Conservation (phyloP, 108 stramenopile species). For the Tribonema minus region DNA sequence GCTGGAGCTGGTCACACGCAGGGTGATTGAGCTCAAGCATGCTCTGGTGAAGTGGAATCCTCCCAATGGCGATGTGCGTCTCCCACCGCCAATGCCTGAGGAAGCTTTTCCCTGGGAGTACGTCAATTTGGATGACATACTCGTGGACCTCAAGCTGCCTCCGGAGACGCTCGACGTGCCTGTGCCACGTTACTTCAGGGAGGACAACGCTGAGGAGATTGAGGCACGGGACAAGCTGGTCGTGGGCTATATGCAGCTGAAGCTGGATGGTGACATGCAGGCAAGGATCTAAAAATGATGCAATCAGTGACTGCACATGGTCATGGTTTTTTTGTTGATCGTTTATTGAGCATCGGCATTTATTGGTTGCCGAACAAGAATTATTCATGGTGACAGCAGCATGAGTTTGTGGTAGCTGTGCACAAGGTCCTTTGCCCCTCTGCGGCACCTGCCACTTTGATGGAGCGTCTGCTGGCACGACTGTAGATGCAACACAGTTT, state of each 20-base stretch:
- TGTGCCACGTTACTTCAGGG: conserved; percentile 63
- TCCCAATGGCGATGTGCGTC: conserved; percentile 63
- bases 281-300: no score
- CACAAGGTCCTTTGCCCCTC: no score
- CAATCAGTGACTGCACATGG: no score
- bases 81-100: conserved; percentile 13
- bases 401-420: no score
- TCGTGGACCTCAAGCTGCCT: conserved; percentile 67
- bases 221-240: conserved; percentile 58
- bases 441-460: no score
- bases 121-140: conserved; percentile 63
- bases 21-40: conserved; percentile 71
- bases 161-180: conserved; percentile 69
- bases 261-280: no score
- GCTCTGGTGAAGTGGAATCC: conserved; percentile 77
- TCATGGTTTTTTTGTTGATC: no score
- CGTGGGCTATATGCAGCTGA: conserved; percentile 52
- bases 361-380: no score
- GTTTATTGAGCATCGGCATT: no score
- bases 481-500: no score
- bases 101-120: conserved; percentile 74
- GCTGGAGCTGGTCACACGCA: conserved; percentile 67
- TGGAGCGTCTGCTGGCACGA: no score
- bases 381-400: no score
- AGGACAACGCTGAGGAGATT: conserved; percentile 45